Evolutionary conservation across 2,329 filamentous ascomycete species (phyloP).

Genomic region (Ceratocystis cubensis): DNA sequence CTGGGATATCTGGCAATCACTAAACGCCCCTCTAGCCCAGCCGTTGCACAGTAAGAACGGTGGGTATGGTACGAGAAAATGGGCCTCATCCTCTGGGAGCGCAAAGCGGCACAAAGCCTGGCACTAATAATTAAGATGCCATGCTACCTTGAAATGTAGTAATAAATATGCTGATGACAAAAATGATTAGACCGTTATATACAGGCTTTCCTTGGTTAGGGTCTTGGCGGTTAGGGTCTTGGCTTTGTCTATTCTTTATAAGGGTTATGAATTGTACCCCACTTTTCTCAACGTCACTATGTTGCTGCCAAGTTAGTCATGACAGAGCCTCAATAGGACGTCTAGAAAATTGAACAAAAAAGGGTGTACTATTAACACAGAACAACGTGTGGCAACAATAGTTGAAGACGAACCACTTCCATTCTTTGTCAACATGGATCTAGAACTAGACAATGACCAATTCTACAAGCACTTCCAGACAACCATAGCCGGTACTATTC

Average conservation of each 20-base stretch:
- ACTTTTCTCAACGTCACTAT: background rate
- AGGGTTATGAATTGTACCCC: background rate
- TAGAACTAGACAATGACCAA: conserved; percentile 52
- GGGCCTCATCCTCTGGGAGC: conserved; percentile 5
- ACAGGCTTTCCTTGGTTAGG: background rate
- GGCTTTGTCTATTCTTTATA: background rate
- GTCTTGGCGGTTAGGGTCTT: background rate
- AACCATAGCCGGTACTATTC: conserved; percentile 53
- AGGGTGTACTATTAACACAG: no score
- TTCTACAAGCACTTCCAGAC: conserved; percentile 78
- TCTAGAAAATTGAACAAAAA: no score
- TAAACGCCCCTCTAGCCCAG: conserved; percentile 41
- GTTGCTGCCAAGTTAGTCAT: background rate
- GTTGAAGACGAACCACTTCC: background rate
- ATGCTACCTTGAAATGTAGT: background rate
- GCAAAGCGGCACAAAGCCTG: conserved; percentile 11
- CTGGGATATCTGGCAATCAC: conserved; percentile 68
- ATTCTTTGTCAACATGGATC: background rate
- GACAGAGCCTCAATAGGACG: background rate
- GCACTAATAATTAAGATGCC: background rate
- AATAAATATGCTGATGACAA: background rate
- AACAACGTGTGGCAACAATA: background rate
- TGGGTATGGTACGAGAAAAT: conserved; percentile 24
- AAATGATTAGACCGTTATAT: background rate
- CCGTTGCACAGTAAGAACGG: conserved; percentile 24